Evolutionary conservation across 2,329 filamentous ascomycete species (phyloP), one percentile per base, ranked within the genome.

Genomic region (Claviceps paspali): DNA sequence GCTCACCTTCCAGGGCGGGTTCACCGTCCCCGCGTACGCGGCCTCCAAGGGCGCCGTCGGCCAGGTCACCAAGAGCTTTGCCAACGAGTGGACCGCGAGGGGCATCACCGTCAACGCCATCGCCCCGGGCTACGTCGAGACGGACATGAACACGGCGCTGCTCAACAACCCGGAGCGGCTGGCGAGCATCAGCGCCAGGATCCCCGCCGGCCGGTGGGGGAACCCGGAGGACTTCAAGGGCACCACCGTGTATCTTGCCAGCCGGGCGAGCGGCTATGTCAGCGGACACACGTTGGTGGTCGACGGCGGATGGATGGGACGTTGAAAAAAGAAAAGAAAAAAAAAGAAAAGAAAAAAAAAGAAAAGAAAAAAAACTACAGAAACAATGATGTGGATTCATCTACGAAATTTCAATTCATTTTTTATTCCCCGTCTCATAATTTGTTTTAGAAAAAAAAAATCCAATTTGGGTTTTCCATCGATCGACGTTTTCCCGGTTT

Each of bases 291-390:
- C 85, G 5, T 53, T 94, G 47, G 79, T 82, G 19, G 82, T 94
- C 33, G 87, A 94, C 58, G 86, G 86, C 6, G 86, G 86, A 9
- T 94, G 84, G 85, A 92, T 93, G 85, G 85, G 82, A 2, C 67
- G 84, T 65, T 92, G 21, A 9, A 23, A 4, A 14, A 36, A 17
- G 12, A 1, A 9, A 24, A n/a, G 6, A 17, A 26, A n/a, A 24
- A 15, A 22, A n/a, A 29, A 26, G 4, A 26, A 26, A 10, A 10
- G 24, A 10, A 26, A 3, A 10, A 35, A 21, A 35, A 5, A 4
- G 15, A 14, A 9, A 15, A 30, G 8, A 8, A 24, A 12, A 3
- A n/a, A 6, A 11, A n/a, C 12, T 9, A 11, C 34, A 22, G 8
- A 8, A 22, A 5, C 21, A 22, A 22, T 22, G 5, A n/a, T n/a